Conservation (phyloP, 768 basidiomycete genomes). For the Kwoniella dendrophila region DNA sequence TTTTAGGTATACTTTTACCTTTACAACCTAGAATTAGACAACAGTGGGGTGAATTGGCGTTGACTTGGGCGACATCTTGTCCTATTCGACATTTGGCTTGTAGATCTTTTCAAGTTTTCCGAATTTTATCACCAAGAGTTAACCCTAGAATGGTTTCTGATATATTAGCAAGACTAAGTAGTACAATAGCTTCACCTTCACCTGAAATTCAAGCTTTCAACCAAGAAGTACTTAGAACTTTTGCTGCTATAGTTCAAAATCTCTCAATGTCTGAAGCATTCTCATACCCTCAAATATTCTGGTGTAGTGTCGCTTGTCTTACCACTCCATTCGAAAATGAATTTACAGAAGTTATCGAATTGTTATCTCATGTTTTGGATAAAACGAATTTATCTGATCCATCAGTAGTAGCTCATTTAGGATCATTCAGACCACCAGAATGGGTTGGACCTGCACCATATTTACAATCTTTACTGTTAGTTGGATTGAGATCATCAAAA, state of each 20-base stretch:
- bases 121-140: constrained; percentile 72
- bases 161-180: constrained; percentile 78
- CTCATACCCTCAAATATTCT: constrained; percentile 74
- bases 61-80: constrained; percentile 83
- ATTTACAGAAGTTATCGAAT: constrained; percentile 67
- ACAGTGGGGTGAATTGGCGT: constrained; percentile 76
- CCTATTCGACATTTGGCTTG: constrained; percentile 82
- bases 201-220: constrained; percentile 79
- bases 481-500: constrained; percentile 75
- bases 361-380: constrained; percentile 68
- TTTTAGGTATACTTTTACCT: constrained; percentile 70
- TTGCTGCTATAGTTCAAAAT: constrained; percentile 64
- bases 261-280: constrained; percentile 65
- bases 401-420: constrained; percentile 68
- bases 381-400: constrained; percentile 73
- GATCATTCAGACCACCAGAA: constrained; percentile 68
- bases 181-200: constrained; percentile 76
- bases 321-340: constrained; percentile 81
- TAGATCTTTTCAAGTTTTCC: constrained; percentile 86
- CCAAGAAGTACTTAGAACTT: constrained; percentile 72
- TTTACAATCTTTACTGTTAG: constrained; percentile 71
- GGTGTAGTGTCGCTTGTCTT: constrained; percentile 79
- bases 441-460: constrained; percentile 68
- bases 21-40: constrained; percentile 70
- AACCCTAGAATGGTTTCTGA: constrained; percentile 73